These are phyloP conservation scores for Fusarium graminum DNA, from an alignment of 2,329 filamentous ascomycete species.

Conservation along the genomic window DNA sequence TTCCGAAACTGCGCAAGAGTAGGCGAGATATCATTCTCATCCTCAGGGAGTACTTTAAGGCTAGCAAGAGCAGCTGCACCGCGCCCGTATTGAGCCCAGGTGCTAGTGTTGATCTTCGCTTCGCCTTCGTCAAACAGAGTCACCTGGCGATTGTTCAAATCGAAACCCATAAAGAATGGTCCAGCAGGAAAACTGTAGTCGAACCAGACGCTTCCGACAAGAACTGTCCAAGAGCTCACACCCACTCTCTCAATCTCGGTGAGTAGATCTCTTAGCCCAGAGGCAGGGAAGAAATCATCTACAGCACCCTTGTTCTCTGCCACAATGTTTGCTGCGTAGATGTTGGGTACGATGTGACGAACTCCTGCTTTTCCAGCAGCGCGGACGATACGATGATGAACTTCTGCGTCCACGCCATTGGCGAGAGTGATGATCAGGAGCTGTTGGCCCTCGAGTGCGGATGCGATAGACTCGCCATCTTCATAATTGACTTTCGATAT, in stretches of 20 bases:
- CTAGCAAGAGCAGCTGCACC: constrained; percentile 11
- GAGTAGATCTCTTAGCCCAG: background rate
- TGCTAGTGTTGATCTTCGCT: constrained; percentile 14
- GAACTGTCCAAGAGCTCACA: constrained; percentile 16
- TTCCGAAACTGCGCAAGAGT: constrained; percentile 59
- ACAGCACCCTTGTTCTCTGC: constrained; percentile 3
- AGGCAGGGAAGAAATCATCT: constrained; percentile 4
- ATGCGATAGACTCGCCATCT: constrained; percentile 56
- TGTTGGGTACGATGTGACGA: constrained; percentile 62
- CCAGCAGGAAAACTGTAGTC: constrained; percentile 20
- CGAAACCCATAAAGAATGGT: constrained; percentile 57
- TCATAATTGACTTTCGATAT: constrained; percentile 58
- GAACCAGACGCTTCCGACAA: constrained; percentile 29
- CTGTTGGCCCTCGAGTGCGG: constrained; percentile 64
- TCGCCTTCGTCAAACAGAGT: constrained; percentile 8
- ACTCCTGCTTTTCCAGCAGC: constrained; percentile 63
- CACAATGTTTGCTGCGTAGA: constrained; percentile 51
- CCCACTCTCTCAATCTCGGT: constrained; percentile 14
- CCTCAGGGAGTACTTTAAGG: background rate
- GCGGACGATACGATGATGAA: constrained; percentile 57
- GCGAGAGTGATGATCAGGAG: constrained; percentile 62
- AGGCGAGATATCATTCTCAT: constrained; percentile 15
- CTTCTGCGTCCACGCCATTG: constrained; percentile 53
- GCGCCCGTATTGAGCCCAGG: constrained; percentile 12
- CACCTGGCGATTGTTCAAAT: constrained; percentile 58